Evolutionary conservation across 805 yeast species (phyloP), one percentile per base, ranked within the genome.

Genomic region (Lipomyces sp.): DNA sequence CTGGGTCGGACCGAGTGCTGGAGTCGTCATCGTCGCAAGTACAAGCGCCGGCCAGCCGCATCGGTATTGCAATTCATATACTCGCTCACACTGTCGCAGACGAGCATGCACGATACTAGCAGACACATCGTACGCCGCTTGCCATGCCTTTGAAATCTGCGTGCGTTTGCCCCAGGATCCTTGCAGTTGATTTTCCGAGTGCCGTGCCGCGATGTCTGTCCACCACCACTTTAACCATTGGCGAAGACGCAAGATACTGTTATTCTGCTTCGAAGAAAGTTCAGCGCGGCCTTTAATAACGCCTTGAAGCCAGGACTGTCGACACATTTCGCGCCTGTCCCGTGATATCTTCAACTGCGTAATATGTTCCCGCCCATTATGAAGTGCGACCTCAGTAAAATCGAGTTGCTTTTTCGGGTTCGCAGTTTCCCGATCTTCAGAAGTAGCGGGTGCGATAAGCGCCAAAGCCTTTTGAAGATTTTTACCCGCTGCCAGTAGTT

Each of bases 191-290:
- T 65, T 67, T 55, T 65, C 72, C 15, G 55, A 29, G 18, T 66
- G 69, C 30, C 65, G 62, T n/a, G 70, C 72, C 2, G 69, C 72
- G 29, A 69, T 60, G 42, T 71, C 69, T 1, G 73, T 67, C 73
- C 73, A 70, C 73, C 73, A 70, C 73, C 73, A 70, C 56, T 70
- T 70, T 37, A 70, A 24, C 73, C 73, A 70, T 45, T 67, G 71
- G 18, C 68, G 71, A 3, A 71, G 64, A 8, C 73, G 63, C 37
- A 59, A 24, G 11, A 70, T 35, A 30, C 59, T 51, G 30, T 62
- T 62, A 10, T 60, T 37, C 18, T 70, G 53, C 58, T 68, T 67
- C 11, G 69, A 63, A 7, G 73, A 70, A 13, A 70, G 60, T 42
- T 70, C 73, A 2, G 73, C 73, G n/a, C 73, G 64, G 5, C 69